Conservation (phyloP, 495 filamentous ascomycete genomes). For the Penicillium subrubescens region DNA sequence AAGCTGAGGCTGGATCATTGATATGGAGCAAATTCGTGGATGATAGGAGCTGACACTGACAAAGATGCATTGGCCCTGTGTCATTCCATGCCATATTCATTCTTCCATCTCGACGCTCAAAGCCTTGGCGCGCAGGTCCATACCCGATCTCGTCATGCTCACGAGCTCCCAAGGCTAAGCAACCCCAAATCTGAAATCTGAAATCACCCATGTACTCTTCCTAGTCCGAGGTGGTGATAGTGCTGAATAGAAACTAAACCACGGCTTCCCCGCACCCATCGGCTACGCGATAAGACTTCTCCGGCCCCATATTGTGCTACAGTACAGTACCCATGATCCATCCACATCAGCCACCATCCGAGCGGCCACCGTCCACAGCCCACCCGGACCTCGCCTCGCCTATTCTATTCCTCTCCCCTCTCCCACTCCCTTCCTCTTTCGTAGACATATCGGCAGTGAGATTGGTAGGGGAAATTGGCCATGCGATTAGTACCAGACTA, state of each 20-base stretch:
- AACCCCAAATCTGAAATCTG: not conserved
- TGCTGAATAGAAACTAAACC: not conserved
- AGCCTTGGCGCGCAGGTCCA: slow-evolving; percentile 17
- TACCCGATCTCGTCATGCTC: slow-evolving; percentile 6
- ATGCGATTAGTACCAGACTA: too few species aligned
- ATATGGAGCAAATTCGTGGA: not conserved
- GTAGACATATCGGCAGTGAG: not conserved
- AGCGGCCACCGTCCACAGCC: not conserved
- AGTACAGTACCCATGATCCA: not conserved
- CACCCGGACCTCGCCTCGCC: not conserved
- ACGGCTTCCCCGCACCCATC: slow-evolving; percentile 23
- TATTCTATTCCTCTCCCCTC: not conserved
- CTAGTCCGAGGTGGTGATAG: not conserved
- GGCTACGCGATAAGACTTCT: slow-evolving; percentile 19
- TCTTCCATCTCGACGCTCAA: not conserved
- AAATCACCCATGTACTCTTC: not conserved
- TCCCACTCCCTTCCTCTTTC: not conserved
- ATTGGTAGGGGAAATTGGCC: too few species aligned
- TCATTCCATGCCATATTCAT: not conserved
- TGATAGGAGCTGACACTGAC: not conserved
- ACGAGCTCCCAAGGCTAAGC: not conserved
- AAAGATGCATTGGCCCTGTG: not conserved
- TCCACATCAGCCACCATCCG: not conserved
- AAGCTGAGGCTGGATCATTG: not conserved
- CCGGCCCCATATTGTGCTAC: not conserved